These are phyloP conservation scores for Entonaema liquescens DNA, from an alignment of 495 filamentous ascomycete species.

Conservation along the genomic window DNA sequence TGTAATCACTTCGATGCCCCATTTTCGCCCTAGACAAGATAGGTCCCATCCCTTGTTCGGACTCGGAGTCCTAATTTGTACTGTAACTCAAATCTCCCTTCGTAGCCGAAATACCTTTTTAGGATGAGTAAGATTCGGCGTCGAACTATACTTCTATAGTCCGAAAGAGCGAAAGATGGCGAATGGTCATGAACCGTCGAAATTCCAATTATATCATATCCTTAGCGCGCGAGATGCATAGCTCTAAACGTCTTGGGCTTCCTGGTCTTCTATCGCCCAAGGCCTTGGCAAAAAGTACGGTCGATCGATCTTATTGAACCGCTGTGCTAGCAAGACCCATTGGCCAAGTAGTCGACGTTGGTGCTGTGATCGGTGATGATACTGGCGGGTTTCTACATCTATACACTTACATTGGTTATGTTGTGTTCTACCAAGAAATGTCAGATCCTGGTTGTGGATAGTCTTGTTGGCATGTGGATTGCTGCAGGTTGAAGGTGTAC, in stretches of 20 bases:
- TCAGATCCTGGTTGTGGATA: slow-evolving; percentile 14
- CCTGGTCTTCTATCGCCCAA: slow-evolving; percentile 6
- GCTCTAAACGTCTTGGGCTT: slow-evolving; percentile 3
- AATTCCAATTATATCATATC: not conserved
- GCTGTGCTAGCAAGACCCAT: not conserved
- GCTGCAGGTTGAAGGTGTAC: slow-evolving; percentile 5
- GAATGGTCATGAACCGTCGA: not conserved
- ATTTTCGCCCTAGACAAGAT: not conserved
- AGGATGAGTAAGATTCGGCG: not conserved
- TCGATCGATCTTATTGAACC: slow-evolving; percentile 2
- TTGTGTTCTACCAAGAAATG: slow-evolving; percentile 16
- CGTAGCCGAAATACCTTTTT: not conserved
- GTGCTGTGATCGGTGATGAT: slow-evolving; percentile 17
- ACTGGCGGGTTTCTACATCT: slow-evolving; percentile 17
- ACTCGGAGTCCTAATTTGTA: slow-evolving; percentile 8
- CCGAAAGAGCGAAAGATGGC: not conserved
- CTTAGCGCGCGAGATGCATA: not conserved
- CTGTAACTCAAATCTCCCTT: not conserved
- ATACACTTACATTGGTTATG: not conserved
- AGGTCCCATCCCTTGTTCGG: slow-evolving; percentile 3
- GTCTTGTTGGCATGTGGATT: slow-evolving; percentile 24
- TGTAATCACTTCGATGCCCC: not conserved
- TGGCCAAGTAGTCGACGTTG: slow-evolving; percentile 14
- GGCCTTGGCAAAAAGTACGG: slow-evolving; percentile 14
- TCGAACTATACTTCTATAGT: not conserved